Percentiles rank a stretch among this genome's conserved stretches.
Evolutionary conservation across 768 basidiomycete species (phyloP).

Genomic region (Suillus lakei): DNA sequence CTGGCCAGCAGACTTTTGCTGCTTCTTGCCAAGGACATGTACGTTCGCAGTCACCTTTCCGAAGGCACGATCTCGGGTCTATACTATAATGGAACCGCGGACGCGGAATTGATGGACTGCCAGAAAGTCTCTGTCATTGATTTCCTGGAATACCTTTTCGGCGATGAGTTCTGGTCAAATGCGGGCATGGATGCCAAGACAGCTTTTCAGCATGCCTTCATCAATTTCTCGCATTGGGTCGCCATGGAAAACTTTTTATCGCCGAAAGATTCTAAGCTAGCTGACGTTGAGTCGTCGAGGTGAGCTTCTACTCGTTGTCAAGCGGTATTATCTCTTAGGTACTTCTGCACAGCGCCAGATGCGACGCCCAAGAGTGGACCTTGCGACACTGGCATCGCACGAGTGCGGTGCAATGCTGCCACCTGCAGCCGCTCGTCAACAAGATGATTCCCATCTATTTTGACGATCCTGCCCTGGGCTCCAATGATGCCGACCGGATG

Average conservation of each 20-base stretch:
- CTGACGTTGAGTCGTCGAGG: background rate
- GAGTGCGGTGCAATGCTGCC: constrained; percentile 21
- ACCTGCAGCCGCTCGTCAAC: constrained; percentile 15
- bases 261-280: background rate
- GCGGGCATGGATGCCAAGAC: constrained; percentile 7
- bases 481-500: background rate
- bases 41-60: constrained; percentile 4
- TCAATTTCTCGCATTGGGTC: constrained; percentile 8
- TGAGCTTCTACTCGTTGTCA: background rate
- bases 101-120: constrained; percentile 14
- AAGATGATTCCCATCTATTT: constrained; percentile 21
- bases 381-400: constrained; percentile 21
- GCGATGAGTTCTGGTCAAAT: constrained; percentile 1
- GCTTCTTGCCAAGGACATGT: constrained; percentile 15
- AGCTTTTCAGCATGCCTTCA: constrained; percentile 13
- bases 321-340: background rate
- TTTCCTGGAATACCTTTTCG: constrained; percentile 20
- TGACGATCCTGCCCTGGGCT: constrained; percentile 4
- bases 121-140: constrained; percentile 16
- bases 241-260: background rate
- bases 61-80: background rate
- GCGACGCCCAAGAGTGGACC: constrained; percentile 4
- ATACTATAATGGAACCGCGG: background rate
- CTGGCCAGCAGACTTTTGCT: constrained; percentile 14
- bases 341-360: background rate